Conservation (phyloP, 2,329 filamentous ascomycete species). For the Botrytis sinoallii region DNA sequence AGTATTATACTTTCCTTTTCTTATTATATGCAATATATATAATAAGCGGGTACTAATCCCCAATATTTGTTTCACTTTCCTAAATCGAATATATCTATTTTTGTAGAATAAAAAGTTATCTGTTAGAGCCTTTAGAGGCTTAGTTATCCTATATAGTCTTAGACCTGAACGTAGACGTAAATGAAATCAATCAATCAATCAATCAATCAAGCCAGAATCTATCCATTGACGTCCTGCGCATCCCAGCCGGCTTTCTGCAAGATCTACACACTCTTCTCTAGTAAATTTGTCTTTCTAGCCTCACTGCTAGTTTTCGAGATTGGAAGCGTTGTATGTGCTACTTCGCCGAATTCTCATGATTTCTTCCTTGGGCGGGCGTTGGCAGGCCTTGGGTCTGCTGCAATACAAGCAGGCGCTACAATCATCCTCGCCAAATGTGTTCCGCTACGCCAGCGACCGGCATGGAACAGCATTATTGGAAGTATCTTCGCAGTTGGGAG, state of each 20-base stretch:
- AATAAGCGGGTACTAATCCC: too few relatives aligned
- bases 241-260: background rate
- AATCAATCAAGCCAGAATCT: too few relatives aligned
- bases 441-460: background rate
- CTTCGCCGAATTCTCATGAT: background rate
- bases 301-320: background rate
- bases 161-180: too few relatives aligned
- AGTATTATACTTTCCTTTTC: too few relatives aligned
- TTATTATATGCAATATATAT: too few relatives aligned
- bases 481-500: background rate
- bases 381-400: background rate
- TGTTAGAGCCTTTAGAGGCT: too few relatives aligned
- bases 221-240: background rate
- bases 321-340: background rate
- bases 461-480: background rate
- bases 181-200: too few relatives aligned
- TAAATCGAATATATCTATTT: too few relatives aligned
- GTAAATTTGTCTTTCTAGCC: background rate
- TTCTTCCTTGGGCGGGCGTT: background rate
- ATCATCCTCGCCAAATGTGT: background rate
- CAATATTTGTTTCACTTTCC: too few relatives aligned
- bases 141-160: too few relatives aligned
- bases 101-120: too few relatives aligned
- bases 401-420: background rate
- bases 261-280: background rate